Conservation (phyloP, 176 grass and related monocot genomes). For the Juncus inflexus region DNA sequence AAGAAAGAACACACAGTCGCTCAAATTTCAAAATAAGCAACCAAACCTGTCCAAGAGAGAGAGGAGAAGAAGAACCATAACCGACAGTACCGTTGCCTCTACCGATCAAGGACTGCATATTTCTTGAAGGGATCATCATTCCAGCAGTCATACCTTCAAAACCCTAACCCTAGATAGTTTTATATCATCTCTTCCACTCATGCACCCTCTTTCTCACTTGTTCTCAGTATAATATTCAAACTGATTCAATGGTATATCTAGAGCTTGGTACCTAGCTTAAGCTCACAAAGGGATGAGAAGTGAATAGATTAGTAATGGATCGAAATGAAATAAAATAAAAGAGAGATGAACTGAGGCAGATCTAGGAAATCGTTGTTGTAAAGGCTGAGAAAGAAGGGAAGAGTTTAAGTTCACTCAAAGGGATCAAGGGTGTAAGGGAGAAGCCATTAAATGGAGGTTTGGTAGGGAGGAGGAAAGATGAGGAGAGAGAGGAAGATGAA, state of each 20-base stretch:
- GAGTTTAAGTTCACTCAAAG: background rate
- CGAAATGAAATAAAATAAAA: background rate
- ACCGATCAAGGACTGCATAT: slow-evolving; percentile 55
- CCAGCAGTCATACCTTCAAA: slow-evolving; percentile 51
- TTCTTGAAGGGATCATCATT: slow-evolving; percentile 74
- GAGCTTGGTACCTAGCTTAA: slow-evolving; percentile 11
- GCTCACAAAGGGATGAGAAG: background rate
- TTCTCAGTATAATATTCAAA: slow-evolving; percentile 14
- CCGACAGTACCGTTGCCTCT: slow-evolving; percentile 33
- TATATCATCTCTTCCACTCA: background rate
- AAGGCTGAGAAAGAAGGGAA: background rate
- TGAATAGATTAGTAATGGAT: background rate
- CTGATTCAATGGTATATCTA: slow-evolving; percentile 5
- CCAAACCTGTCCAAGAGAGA: slow-evolving; percentile 70
- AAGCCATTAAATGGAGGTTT: slow-evolving; percentile 19
- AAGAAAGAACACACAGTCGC: background rate
- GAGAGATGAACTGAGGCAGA: background rate
- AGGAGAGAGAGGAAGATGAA: slow-evolving; percentile 2
- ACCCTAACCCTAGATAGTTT: slow-evolving; percentile 24
- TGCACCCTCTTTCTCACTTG: background rate
- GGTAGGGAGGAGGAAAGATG: slow-evolving; percentile 10
- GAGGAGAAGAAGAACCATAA: slow-evolving; percentile 45
- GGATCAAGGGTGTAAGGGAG: slow-evolving; percentile 4
- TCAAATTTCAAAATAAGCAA: background rate
- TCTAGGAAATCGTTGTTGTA: slow-evolving; percentile 9